phyloP scores from a whole-genome alignment of 2,329 filamentous ascomycete species.

The Penicillium concentricum region DNA sequence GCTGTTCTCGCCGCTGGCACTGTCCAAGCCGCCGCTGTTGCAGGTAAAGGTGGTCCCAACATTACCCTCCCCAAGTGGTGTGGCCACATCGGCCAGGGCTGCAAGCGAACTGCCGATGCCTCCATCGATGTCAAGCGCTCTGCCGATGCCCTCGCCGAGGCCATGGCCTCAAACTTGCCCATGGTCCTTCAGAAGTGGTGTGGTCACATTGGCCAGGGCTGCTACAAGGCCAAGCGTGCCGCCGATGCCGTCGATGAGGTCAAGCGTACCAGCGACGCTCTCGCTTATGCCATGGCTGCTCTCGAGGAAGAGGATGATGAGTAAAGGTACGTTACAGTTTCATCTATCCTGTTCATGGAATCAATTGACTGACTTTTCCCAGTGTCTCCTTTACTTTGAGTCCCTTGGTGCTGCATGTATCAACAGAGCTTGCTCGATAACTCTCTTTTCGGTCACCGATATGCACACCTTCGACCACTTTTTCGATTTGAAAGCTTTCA shows the following conservation, averaged over 20 bases:
- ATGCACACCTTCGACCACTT: not conserved
- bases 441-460: not conserved
- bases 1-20: constrained; percentile 43
- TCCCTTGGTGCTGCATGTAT: not conserved
- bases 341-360: not conserved
- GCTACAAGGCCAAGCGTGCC: constrained; percentile 64
- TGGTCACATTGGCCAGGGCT: constrained; percentile 33
- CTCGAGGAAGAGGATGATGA: constrained; percentile 27
- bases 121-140: constrained; percentile 31
- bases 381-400: not conserved
- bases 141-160: constrained; percentile 34
- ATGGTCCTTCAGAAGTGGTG: constrained; percentile 34
- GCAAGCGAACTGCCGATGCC: constrained; percentile 30
- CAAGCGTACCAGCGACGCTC: constrained; percentile 34
- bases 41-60: not conserved
- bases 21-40: constrained; percentile 24
- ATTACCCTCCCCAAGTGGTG: constrained; percentile 31
- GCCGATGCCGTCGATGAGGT: constrained; percentile 62
- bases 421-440: not conserved
- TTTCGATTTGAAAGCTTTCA: not conserved
- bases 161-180: constrained; percentile 28
- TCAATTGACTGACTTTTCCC: not conserved
- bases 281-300: constrained; percentile 34
- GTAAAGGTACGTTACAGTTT: constrained; percentile 18
- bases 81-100: constrained; percentile 30